Base-by-base conservation (phyloP, 495 filamentous ascomycete genomes). In the Margaritispora aquatica region DNA sequence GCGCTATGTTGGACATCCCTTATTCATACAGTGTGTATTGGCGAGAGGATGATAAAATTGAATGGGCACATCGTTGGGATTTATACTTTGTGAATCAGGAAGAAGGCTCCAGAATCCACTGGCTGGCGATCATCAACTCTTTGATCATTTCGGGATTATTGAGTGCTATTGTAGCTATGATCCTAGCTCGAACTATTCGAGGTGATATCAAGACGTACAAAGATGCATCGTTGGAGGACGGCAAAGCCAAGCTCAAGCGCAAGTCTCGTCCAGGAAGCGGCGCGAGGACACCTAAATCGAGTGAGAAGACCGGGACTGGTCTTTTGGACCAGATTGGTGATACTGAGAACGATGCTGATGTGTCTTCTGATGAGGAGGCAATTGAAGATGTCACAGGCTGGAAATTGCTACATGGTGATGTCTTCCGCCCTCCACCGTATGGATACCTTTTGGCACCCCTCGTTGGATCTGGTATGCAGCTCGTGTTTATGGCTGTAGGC, bases 21-120 rank as follows among this genome's bases (percentile, higher is more conserved):
- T 96, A 94, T 71, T 89, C 89, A 2, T 97, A 96, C 70, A 93
- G 91, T 23, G 88, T 97, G 9, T 96, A 93, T 72, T 97, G 91
- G 72, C 84, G 89, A 52, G 90, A 96, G 69, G 91, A 96, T 54
- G 80, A 84, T 20, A 81, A 78, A 44, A 77, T 96, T 55, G 90
- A 95, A 57, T 97, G 92, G 92, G 77, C 78, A 48, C 88, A 85
- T 60, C 84, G 92, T 49, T 97, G 92, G 92, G 90, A 96, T 64
- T 74, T 95, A 26, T 97, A 96, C 66, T 96, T 97, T 71, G 89
- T 88, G 54, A 92, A 96, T 68, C 89, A 93, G 68, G 88, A 90
- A 56, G 89, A 92, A 54, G 88, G 89, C 47, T 86, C 84, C 26
- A 86, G 84, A 66, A 88, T 95, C 26, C 92, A 96, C 66, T 97